These are phyloP conservation scores for Syzygium grande DNA, from an alignment of 345 rosid species.

Conservation along the genomic window DNA sequence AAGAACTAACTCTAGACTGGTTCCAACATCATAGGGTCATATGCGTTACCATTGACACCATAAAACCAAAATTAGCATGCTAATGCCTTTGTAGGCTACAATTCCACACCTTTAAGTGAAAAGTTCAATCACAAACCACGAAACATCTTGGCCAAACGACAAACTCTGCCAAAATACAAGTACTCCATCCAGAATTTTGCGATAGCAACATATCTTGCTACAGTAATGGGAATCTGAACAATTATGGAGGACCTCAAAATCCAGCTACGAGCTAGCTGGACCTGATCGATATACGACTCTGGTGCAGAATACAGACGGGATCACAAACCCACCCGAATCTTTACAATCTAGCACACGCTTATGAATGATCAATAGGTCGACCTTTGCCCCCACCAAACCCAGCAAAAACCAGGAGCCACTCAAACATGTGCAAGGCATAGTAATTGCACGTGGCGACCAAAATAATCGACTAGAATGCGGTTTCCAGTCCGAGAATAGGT, in stretches of 20 bases:
- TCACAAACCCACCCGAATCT: not conserved
- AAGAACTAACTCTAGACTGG: not conserved
- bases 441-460: not conserved
- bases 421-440: not conserved
- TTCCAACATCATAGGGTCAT: not conserved
- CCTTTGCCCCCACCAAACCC: not conserved
- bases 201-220: not conserved
- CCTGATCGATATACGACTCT: not conserved
- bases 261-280: not conserved
- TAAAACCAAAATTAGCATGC: not conserved
- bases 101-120: not conserved
- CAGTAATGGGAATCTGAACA: not conserved
- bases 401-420: not conserved
- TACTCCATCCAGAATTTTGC: not conserved
- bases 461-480: too few relatives aligned
- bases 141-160: not conserved
- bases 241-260: not conserved
- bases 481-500: not conserved
- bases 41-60: accelerated
- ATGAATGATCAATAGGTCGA: not conserved
- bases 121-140: not conserved
- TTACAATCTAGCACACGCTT: not conserved
- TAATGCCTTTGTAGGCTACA: not conserved
- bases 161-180: not conserved
- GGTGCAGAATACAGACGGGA: not conserved